phyloP scores from a whole-genome alignment of 2,329 filamentous ascomycete species.

The Podosphaera fusca region DNA sequence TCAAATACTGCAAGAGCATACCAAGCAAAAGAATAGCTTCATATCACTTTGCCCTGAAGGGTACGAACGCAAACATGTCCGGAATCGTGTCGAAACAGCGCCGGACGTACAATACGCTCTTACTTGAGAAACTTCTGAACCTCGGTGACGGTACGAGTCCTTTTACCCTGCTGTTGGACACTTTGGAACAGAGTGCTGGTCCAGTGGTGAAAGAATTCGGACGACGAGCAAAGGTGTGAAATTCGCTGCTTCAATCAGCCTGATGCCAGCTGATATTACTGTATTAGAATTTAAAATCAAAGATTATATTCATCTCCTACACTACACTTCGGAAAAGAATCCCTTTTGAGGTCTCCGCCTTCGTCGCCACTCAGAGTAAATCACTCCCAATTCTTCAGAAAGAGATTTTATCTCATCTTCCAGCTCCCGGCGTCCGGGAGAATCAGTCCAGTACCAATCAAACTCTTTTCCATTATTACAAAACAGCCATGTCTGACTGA shows the following conservation, averaged over 20 bases:
- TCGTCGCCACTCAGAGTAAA: constrained; percentile 41
- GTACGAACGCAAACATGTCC: constrained; percentile 23
- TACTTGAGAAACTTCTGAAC: constrained; percentile 63
- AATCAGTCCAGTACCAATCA: constrained; percentile 17
- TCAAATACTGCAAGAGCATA: too few species aligned
- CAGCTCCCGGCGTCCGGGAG: constrained; percentile 4
- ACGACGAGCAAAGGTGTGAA: constrained; percentile 39
- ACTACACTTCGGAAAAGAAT: constrained; percentile 36
- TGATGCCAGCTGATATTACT: not conserved
- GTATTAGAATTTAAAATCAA: constrained; percentile 34
- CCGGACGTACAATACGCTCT: constrained; percentile 61
- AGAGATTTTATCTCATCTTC: constrained; percentile 31
- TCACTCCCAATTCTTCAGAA: constrained; percentile 29
- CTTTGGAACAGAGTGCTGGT: constrained; percentile 54
- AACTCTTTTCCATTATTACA: not conserved
- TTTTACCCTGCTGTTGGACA: constrained; percentile 69
- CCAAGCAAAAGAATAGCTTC: too few species aligned
- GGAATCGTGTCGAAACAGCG: constrained; percentile 38
- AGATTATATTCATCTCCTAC: constrained; percentile 57
- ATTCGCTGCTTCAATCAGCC: not conserved
- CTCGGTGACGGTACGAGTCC: constrained; percentile 61
- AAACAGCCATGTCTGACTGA: not conserved
- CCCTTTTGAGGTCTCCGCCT: constrained; percentile 39
- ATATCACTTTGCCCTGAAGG: too few species aligned
- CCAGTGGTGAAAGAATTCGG: constrained; percentile 54